These are phyloP conservation scores for Candida peoriensis DNA, from an alignment of 805 yeast genomes.

Conservation along the genomic window DNA sequence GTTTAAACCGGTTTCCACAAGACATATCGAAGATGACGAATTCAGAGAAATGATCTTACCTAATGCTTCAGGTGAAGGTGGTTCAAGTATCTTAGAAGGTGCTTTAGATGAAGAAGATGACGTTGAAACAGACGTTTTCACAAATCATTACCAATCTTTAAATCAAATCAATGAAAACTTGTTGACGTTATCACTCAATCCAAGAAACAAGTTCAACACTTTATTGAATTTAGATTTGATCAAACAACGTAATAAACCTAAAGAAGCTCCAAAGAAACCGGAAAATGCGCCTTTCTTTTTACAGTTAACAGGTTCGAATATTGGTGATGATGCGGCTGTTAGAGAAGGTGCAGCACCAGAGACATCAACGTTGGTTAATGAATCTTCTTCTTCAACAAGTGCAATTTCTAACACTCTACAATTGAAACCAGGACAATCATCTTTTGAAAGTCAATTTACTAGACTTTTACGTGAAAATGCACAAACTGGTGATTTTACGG, in stretches of 20 bases:
- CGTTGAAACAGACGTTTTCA: constrained; percentile 24
- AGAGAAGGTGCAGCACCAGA: constrained; percentile 33
- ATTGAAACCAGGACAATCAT: constrained; percentile 27
- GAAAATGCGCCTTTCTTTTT: constrained; percentile 81
- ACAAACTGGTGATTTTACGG: constrained; percentile 33
- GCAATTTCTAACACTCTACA: constrained; percentile 7
- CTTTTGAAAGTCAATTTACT: constrained; percentile 74
- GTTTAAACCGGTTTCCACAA: constrained; percentile 68
- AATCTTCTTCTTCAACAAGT: constrained; percentile 2
- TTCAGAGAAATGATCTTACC: constrained; percentile 64
- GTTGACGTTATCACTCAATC: constrained; percentile 70
- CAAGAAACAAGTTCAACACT: constrained; percentile 75
- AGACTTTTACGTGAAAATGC: constrained; percentile 51
- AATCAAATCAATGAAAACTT: constrained; percentile 60
- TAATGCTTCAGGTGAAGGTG: constrained; percentile 74
- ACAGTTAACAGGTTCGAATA: constrained; percentile 56
- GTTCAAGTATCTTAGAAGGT: constrained; percentile 66
- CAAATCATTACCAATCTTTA: constrained; percentile 42
- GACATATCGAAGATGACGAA: constrained; percentile 71
- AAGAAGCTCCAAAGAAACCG: constrained; percentile 81
- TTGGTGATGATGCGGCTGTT: constrained; percentile 59
- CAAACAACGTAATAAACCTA: constrained; percentile 83
- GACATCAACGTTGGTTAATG: constrained; percentile 13
- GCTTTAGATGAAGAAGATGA: constrained; percentile 51
- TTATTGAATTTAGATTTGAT: constrained; percentile 78